These are phyloP conservation scores for Echria macrotheca DNA, from an alignment of 495 filamentous ascomycete genomes.

Conservation along the genomic window DNA sequence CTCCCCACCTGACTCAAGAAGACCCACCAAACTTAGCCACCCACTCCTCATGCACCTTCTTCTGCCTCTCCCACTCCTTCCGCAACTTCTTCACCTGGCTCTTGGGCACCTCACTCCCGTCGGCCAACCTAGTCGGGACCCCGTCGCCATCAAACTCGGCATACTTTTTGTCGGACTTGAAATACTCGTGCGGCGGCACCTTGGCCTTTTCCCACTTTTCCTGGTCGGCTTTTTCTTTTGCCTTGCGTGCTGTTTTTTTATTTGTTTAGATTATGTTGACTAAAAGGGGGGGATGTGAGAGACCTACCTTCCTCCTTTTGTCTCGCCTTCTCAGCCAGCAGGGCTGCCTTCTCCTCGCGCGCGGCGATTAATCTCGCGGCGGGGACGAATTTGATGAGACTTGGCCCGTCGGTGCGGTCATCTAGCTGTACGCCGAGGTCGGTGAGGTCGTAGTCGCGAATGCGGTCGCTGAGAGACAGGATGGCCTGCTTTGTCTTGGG, in stretches of 20 bases:
- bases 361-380: constrained; percentile 66
- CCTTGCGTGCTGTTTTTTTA: constrained; percentile 33
- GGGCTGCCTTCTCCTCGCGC: constrained; percentile 60
- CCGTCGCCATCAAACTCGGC: constrained; percentile 83
- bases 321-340: constrained; percentile 48
- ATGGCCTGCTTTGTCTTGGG: constrained; percentile 53
- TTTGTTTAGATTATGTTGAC: constrained; percentile 13
- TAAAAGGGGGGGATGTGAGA: constrained; percentile 17
- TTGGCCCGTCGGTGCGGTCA: constrained; percentile 62
- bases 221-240: constrained; percentile 47
- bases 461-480: constrained; percentile 65
- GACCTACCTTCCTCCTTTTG: constrained; percentile 55
- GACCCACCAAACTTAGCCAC: constrained; percentile 21
- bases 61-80: constrained; percentile 92
- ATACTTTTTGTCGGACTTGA: constrained; percentile 64
- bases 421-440: constrained; percentile 81
- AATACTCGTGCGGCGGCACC: constrained; percentile 62
- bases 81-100: constrained; percentile 70
- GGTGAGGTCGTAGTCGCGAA: constrained; percentile 75
- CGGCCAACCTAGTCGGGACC: constrained; percentile 67
- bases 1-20: too few species aligned
- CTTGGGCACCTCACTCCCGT: constrained; percentile 79
- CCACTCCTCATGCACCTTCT: constrained; percentile 70
- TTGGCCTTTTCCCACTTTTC: constrained; percentile 66
- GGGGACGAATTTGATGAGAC: constrained; percentile 76